Evolutionary conservation across 176 grass and related monocot genomes (phyloP), one percentile per base, ranked within the genome.

Genomic region (Cenchrus purpureus): DNA sequence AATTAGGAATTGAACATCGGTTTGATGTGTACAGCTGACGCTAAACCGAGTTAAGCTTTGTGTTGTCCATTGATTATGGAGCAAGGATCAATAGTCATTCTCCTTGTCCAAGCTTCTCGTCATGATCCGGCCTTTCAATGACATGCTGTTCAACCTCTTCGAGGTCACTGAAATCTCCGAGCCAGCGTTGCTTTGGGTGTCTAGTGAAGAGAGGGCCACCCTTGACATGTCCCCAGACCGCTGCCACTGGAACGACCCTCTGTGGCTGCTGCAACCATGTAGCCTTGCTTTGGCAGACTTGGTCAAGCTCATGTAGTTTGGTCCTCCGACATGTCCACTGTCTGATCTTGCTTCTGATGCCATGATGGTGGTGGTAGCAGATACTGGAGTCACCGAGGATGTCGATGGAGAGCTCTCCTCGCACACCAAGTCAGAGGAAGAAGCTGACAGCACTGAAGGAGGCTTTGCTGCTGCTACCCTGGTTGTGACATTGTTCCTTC

Each of bases 221-320:
- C 85, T 90, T 16, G 85, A 29, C 80, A 85, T 56, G 79, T 82
- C 88, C 0, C 77, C 77, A n/a, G 91, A 89, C 31, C 64, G 48
- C 5, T 85, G 88, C 28, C 88, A 64, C 16, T 90, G 76, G 8
- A 65, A 78, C 46, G 68, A 79, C 7, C 65, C 79, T 69, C 44
- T 73, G 48, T 80, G 80, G 54, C 65, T 78, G 25, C 68, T 83
- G 68, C 44, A 65, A 20, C 83, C 70, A 14, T 76, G 84, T 48
- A 89, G 81, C 83, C 91, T 95, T 25, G 96, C 89, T 54, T 87
- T 95, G 25, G 87, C 88, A 55, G 96, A 89, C 60, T 94, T 95
- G 32, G 95, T 93, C 85, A 83, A 48, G 75, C 63, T 91, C 92
- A 95, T 95, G 83, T 98, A 98, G 19, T 74, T 93, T 59, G 89